A percentile compares a stretch with the other conserved stretches of the same genome.
Evolutionary conservation across 2,329 filamentous ascomycete genomes (phyloP).

Genomic region (Aspergillus tamarii): DNA sequence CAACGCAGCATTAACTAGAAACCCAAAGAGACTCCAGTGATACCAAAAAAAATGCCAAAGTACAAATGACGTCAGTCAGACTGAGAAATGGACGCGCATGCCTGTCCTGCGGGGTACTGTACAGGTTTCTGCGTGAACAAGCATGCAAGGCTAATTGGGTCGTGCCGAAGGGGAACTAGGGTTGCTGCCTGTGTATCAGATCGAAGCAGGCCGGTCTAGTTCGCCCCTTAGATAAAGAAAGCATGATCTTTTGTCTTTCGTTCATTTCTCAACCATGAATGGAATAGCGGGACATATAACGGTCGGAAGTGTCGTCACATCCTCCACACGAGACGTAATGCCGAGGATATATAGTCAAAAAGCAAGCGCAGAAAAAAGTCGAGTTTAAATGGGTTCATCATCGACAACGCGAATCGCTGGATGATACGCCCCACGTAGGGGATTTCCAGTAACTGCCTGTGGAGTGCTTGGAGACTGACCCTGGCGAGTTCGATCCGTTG

Average conservation of each 20-base stretch:
- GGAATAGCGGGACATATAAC: conserved; percentile 11
- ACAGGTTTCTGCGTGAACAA: background rate
- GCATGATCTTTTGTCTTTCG: conserved; percentile 15
- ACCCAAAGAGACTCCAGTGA: conserved; percentile 1
- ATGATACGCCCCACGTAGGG: conserved; percentile 31
- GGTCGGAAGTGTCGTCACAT: conserved; percentile 22
- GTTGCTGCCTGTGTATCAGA: background rate
- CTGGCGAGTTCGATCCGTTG: conserved; percentile 39
- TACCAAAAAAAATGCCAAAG: conserved; percentile 1
- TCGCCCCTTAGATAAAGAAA: conserved; percentile 7
- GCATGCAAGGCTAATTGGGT: background rate
- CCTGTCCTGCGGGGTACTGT: background rate
- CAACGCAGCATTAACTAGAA: background rate
- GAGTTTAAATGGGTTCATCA: conserved; percentile 19
- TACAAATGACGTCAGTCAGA: conserved; percentile 1
- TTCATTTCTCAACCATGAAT: conserved; percentile 15
- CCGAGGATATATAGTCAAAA: conserved; percentile 22
- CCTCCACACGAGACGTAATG: conserved; percentile 27
- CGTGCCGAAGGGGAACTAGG: background rate
- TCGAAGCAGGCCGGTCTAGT: background rate
- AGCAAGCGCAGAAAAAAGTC: conserved; percentile 10
- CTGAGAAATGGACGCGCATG: background rate
- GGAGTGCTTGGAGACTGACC: conserved; percentile 44
- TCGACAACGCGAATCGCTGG: conserved; percentile 33
- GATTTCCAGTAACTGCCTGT: conserved; percentile 39